Conservation (phyloP, 768 basidiomycete genomes). For the Kwoniella sp. region DNA sequence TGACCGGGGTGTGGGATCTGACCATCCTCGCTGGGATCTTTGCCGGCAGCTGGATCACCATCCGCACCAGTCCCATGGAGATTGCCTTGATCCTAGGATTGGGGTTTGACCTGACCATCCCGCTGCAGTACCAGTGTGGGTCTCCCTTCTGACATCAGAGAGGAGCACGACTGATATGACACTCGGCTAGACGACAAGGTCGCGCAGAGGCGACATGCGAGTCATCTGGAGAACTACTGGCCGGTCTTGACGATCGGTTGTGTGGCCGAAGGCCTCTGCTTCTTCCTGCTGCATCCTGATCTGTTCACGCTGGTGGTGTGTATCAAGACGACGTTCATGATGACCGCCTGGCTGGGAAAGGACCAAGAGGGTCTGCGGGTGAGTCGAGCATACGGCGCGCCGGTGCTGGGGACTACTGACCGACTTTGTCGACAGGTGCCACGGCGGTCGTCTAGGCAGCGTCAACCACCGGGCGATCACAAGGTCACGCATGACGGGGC, state of each 20-base stretch:
- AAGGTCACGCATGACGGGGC: no score
- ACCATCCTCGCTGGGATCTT: constrained; percentile 13
- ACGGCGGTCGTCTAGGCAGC: no score
- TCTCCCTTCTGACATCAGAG: no score
- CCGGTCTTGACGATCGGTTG: constrained; percentile 21
- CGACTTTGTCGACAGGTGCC: no score
- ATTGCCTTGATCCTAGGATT: constrained; percentile 15
- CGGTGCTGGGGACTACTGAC: no score
- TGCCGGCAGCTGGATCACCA: constrained; percentile 11
- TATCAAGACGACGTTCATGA: constrained; percentile 25
- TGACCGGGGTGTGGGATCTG: constrained; percentile 20
- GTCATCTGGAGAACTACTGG: constrained; percentile 33
- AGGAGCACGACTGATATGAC: neutral
- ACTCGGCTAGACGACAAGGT: neutral
- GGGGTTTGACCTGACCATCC: constrained; percentile 15
- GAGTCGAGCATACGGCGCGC: neutral
- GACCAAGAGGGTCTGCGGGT: constrained; percentile 9
- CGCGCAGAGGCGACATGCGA: no score
- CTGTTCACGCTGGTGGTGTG: constrained; percentile 38
- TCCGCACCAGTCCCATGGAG: constrained; percentile 12
- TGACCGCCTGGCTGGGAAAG: constrained; percentile 5
- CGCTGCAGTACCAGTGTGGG: constrained; percentile 19
- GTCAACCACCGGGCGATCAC: no score
- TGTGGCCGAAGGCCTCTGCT: constrained; percentile 16
- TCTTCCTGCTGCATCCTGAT: constrained; percentile 33